Base-by-base conservation (phyloP, 768 basidiomycete genomes). In the Pulveroboletus sp. region DNA sequence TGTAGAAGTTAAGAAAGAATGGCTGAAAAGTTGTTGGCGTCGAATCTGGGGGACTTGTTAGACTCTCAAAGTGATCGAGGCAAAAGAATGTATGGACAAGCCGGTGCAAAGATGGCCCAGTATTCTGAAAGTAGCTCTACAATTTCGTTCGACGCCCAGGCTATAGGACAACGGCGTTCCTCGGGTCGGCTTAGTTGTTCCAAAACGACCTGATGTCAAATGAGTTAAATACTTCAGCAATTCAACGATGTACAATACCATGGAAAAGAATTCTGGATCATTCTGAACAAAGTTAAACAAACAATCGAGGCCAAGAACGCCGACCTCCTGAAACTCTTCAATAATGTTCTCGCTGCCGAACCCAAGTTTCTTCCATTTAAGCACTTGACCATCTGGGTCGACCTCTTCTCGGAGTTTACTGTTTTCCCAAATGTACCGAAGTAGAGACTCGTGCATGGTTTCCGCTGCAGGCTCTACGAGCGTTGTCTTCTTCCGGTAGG, bases 101-200 rank as follows among this genome's bases (percentile, higher is more conserved):
- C 88, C 25, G 90, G 88, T 13, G 86, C 88, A 61, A 87, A 87
- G 53, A 93, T 86, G 17, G 79, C 79, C 87, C 90, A 94, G 62
- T 92, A 82, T 43, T 92, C 87, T 4, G 87, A 84, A 27, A 95
- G 72, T 33, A 93, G 72, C 57, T 89, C 90, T 5, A 92, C 87
- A 8, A 92, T 81, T 57, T 93, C 88, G 50, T 89, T 90, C 1
- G 91, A 94, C 16, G 86, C 89, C 57, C 78, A 84, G 5, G 84
- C 85, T 53, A 94, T 78, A 0, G 89, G 90, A 70, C 92, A 94
- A 41, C 89, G 77, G 46, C 87, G 79, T 55, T 87, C 81, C 33
- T 72, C 70, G 9, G 86, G 80, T 43, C 90, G 77, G 51, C 85
- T 87, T 4, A 87, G 69, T 65, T 94, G 92, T 60, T 94, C 92